A percentile compares a stretch with the other conserved stretches of the same genome.
These are phyloP conservation scores for Mucor lusitanicus DNA, from an alignment of 371 early-diverging fungal species.

Conservation along the genomic window DNA sequence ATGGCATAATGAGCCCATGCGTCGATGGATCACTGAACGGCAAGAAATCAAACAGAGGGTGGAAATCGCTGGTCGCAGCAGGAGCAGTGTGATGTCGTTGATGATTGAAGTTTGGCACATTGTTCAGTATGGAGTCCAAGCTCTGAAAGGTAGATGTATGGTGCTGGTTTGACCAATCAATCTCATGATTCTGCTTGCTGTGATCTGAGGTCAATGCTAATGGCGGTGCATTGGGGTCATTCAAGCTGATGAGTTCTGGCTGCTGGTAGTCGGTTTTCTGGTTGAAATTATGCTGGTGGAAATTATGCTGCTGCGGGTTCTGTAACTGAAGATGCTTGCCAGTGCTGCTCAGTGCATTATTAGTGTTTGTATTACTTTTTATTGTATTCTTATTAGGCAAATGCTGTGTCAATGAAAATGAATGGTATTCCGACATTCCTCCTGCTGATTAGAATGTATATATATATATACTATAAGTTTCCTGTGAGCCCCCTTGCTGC, in stretches of 20 bases:
- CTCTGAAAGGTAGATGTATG: neutral
- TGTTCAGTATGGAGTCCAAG: constrained; percentile 7
- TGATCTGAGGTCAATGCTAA: neutral
- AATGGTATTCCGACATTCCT: constrained; percentile 21
- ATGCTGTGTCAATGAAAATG: constrained; percentile 17
- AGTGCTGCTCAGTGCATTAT: neutral
- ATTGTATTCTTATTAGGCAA: neutral
- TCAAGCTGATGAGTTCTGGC: neutral
- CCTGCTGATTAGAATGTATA: neutral
- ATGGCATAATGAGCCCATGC: neutral
- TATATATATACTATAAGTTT: neutral
- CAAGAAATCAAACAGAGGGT: constrained; percentile 19
- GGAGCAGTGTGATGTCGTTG: constrained; percentile 1
- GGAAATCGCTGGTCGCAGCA: neutral
- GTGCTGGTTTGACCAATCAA: constrained; percentile 1
- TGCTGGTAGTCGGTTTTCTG: neutral
- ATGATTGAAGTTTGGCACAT: neutral
- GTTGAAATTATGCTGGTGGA: neutral
- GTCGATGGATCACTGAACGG: constrained; percentile 8
- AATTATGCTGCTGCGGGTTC: neutral
- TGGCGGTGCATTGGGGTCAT: neutral
- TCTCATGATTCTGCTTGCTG: neutral
- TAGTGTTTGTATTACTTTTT: neutral
- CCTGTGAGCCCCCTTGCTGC: neutral
- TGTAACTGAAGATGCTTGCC: neutral